phyloP scores from a whole-genome alignment of 495 filamentous ascomycete genomes.

The Daldinia vernicosa region DNA sequence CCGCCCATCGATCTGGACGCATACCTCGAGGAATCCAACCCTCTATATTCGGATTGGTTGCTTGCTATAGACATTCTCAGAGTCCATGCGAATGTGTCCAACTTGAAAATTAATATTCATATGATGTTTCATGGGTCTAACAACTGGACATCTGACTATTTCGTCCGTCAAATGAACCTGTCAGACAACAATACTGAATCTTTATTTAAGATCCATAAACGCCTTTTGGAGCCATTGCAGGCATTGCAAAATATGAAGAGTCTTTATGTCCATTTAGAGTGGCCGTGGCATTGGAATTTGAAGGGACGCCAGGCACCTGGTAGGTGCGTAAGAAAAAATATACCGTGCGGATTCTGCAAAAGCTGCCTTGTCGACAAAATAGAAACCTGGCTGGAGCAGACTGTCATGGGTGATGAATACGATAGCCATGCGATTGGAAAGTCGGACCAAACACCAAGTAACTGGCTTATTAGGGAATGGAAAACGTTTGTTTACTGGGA shows the following conservation, averaged over 20 bases:
- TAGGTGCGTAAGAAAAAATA: too few species aligned
- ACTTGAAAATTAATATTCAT: not conserved
- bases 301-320: not conserved
- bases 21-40: not conserved
- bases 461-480: slow-evolving; percentile 8
- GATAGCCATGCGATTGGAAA: slow-evolving; percentile 13
- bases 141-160: not conserved
- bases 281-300: slow-evolving; percentile 1
- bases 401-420: slow-evolving; percentile 16
- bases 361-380: not conserved
- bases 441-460: not conserved
- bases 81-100: not conserved
- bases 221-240: not conserved
- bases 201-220: not conserved
- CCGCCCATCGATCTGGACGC: not conserved
- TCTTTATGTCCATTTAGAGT: slow-evolving; percentile 21
- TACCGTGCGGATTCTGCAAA: not conserved
- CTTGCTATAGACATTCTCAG: slow-evolving; percentile 5
- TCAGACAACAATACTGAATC: not conserved
- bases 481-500: not conserved
- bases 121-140: not conserved
- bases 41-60: not conserved
- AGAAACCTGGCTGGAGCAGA: slow-evolving; percentile 14
- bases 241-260: not conserved
- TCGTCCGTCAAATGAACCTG: not conserved